Evolutionary conservation across 371 early-diverging fungal genomes (phyloP).

Genomic region (Mucor plumbeus): DNA sequence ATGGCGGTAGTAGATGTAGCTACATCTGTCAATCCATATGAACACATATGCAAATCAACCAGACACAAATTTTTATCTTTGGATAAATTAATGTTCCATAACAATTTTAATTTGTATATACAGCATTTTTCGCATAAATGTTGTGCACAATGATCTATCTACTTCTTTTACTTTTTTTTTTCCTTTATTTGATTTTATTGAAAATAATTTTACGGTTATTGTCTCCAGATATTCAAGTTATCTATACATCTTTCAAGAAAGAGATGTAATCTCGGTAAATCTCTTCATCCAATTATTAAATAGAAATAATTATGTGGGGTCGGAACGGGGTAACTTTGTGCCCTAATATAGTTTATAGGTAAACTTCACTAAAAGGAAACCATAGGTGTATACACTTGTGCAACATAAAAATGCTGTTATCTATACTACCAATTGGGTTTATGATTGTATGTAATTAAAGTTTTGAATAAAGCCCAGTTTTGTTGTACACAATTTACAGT

Average conservation of each 20-base stretch:
- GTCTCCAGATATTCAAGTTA: no score
- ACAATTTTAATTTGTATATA: background rate
- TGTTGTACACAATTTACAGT: no score
- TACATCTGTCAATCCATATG: background rate
- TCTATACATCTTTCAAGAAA: no score
- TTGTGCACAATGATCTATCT: background rate
- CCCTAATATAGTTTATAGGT: background rate
- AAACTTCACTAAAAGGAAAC: background rate
- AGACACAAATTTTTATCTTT: background rate
- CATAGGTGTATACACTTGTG: background rate
- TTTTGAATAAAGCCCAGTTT: background rate
- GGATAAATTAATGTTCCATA: background rate
- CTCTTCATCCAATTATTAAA: background rate
- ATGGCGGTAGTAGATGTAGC: background rate
- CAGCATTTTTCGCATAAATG: background rate
- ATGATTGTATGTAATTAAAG: background rate
- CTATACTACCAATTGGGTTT: constrained; percentile 1
- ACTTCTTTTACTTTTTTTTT: no score
- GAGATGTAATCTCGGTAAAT: background rate
- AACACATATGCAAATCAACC: no score
- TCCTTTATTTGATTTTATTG: no score
- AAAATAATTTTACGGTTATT: no score
- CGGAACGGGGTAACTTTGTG: constrained; percentile 3
- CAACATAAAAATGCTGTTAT: background rate
- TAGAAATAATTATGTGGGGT: background rate